Evolutionary conservation across 169 alveolate species (phyloP), one percentile per base, ranked within the genome.

Genomic region (Eimeria tenella): DNA sequence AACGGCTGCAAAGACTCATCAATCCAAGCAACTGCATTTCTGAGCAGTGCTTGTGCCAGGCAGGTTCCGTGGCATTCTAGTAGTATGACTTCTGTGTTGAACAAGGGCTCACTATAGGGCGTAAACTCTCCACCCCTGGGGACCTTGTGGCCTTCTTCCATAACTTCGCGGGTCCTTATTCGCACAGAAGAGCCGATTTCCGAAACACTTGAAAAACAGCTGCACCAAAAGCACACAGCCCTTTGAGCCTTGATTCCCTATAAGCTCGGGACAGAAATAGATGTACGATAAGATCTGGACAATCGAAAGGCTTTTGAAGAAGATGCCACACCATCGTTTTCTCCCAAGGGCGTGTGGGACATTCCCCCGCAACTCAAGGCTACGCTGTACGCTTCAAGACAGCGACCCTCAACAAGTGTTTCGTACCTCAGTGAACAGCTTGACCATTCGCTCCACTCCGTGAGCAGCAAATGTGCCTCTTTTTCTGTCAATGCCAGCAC

Each of bases 401-500:
- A 31, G 2, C 42, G 42, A 31, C 42, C 17, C 17, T 11, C 3
- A 58, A 58, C 17, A 68, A 19, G 9, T 75, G 11, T 75, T 2
- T 53, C 89, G 19, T 81, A 81, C 89, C 74, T 81, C 31, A 62
- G 52, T 81, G 89, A 53, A 23, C 89, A 81, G 11, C 50, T 55
- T n/a, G 89, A 81, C 89, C 89, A 81, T 56, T 81, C 89, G 55
- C 89, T 81, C 89, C 89, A 81, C 60, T 81, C 89, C 17, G 89
- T n/a, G 73, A 81, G 49, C 23, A 55, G 42, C 42, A 31, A 31
- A 31, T 31, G 4, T 31, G 73, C 74, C 23, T 56, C 63, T 8
- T 21, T 62, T 81, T 81, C 89, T 81, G 89, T 8, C 23, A 4
- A 60, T 60, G 23, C 70, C 17, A 52, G 50, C 3, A 25, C 10